These are phyloP conservation scores for Saussurea involucrata DNA, from an alignment of 129 eudicot genomes.

Conservation along the genomic window DNA sequence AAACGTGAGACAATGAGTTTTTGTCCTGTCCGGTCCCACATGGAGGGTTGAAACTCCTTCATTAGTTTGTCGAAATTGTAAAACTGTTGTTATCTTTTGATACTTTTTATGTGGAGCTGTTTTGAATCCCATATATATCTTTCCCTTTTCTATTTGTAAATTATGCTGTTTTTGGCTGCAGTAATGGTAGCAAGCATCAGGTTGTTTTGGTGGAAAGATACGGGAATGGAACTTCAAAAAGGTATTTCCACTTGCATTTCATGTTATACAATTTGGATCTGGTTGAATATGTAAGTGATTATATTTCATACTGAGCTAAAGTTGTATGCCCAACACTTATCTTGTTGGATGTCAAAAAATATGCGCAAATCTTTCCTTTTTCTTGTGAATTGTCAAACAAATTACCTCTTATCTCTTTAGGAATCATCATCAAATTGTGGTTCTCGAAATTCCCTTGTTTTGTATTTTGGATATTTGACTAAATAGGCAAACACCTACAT, in stretches of 20 bases:
- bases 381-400: neutral
- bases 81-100: neutral
- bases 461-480: neutral
- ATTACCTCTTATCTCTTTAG: neutral
- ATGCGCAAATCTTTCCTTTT: neutral
- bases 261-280: neutral
- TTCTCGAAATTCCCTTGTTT: neutral
- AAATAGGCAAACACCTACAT: neutral
- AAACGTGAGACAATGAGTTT: no score
- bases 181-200: conserved; percentile 30
- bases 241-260: conserved; percentile 37
- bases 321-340: neutral
- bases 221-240: conserved; percentile 69
- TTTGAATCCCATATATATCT: neutral
- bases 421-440: neutral
- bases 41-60: neutral
- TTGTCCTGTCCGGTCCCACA: no score
- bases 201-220: conserved; percentile 75
- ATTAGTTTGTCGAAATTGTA: neutral
- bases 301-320: neutral
- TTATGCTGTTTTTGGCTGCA: conserved; percentile 16
- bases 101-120: neutral
- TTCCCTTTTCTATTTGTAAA: neutral
- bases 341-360: neutral
- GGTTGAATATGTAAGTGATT: neutral